Base-by-base conservation (phyloP, 805 yeast genomes). In the Starmera dryadoides region DNA sequence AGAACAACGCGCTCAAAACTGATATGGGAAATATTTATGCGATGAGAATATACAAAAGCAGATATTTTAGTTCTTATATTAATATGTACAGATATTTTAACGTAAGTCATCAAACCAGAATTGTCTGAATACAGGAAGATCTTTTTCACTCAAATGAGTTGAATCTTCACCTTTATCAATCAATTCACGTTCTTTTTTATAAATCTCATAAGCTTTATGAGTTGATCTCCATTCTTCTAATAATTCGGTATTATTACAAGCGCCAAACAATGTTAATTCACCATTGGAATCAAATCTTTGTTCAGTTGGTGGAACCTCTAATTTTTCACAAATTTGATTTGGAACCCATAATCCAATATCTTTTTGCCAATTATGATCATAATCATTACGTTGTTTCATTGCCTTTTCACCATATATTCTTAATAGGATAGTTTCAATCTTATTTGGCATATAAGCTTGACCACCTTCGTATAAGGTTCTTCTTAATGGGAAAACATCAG, bases 271-370 rank as follows among this genome's bases (percentile, higher is more conserved):
- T 0, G 68, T 59, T 29, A 66, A 48, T 12, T 49, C 43, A 5
- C 58, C 54, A 12, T 49, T 38, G 8, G 49, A 48, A 30, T 58
- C 58, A 33, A 53, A 45, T 46, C 53, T 54, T 14, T 41, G 31
- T 17, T 48, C 51, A 8, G 43, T 38, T 12, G 41, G 36, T 14
- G 71, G 71, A 9, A 51, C 41, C 2, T 4, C 7, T 1, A 56
- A 38, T 4, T 41, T 35, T 30, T 52, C 48, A 50, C 76, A 71
- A 8, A 64, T 47, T 19, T 55, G 49, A 46, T 70, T 68, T 4
- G 71, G 64, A 4, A 72, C 73, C 77, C 77, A 72, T 28, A 71
- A 45, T 20, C 59, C 56, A 37, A 71, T 57, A 40, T 69, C 73
- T n/a, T 47, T 39, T 43, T 67, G 72, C 48, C 59, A 70, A 37